Percentiles rank a stretch among this genome's conserved stretches.
These are phyloP conservation scores for Colletotrichum sp. DNA, from an alignment of 2,329 filamentous ascomycete species.

Conservation along the genomic window DNA sequence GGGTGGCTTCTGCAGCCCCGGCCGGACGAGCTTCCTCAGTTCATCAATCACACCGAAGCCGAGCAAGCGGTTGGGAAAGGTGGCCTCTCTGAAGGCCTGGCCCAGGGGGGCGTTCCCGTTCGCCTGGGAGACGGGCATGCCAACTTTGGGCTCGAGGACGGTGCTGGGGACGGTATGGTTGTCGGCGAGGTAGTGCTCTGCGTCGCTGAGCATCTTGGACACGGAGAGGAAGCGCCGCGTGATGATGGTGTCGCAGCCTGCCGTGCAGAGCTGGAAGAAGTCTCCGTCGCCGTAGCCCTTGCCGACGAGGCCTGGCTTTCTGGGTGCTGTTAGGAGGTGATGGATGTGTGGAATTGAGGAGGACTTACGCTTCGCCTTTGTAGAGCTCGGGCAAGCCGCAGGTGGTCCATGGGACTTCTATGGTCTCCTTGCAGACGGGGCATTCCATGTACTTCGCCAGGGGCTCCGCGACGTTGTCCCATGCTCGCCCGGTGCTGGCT, in stretches of 20 bases:
- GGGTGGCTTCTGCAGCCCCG: constrained; percentile 29
- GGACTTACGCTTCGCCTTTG: constrained; percentile 32
- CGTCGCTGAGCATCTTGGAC: constrained; percentile 65
- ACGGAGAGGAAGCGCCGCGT: constrained; percentile 65
- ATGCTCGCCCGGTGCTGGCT: constrained; percentile 51
- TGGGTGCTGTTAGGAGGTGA: not conserved
- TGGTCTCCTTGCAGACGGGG: constrained; percentile 51
- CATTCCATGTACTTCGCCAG: constrained; percentile 57
- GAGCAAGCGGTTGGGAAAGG: constrained; percentile 67
- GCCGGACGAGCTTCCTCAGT: constrained; percentile 44
- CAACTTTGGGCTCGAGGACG: constrained; percentile 58
- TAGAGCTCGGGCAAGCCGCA: constrained; percentile 37
- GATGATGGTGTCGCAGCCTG: constrained; percentile 53
- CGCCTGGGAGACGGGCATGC: constrained; percentile 46
- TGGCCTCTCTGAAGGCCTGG: constrained; percentile 15
- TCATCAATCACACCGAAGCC: constrained; percentile 45
- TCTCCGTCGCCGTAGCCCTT: constrained; percentile 65
- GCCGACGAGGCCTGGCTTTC: constrained; percentile 44
- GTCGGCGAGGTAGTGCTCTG: constrained; percentile 49
- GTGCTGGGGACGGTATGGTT: constrained; percentile 71
- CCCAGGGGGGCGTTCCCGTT: constrained; percentile 32
- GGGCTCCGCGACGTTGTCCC: constrained; percentile 64
- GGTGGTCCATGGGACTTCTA: constrained; percentile 66
- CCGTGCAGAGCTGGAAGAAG: constrained; percentile 54
- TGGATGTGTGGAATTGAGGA: rapidly evolving